Evolutionary conservation across 768 basidiomycete genomes (phyloP).

Genomic region (Lactifluus pinguis): DNA sequence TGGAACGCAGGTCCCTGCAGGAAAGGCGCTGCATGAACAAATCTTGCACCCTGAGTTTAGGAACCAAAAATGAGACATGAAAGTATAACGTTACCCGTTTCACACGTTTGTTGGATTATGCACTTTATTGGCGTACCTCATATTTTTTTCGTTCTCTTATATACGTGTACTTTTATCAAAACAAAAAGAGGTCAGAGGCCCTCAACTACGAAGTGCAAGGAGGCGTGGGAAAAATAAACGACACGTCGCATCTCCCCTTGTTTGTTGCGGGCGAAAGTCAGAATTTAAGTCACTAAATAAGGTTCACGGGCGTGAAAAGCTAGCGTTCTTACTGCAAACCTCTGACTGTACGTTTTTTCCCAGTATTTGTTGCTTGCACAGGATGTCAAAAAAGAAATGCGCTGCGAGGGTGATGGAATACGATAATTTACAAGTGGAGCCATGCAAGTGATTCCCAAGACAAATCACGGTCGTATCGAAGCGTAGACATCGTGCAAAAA

Average conservation of each 20-base stretch:
- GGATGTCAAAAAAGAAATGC: too few relatives aligned
- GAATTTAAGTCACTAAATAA: too few relatives aligned
- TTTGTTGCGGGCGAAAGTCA: too few relatives aligned
- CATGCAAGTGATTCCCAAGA: not conserved
- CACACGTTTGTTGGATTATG: too few relatives aligned
- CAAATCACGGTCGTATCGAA: not conserved
- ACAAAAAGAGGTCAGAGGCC: too few relatives aligned
- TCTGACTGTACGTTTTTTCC: too few relatives aligned
- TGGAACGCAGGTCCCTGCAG: constrained; percentile 66
- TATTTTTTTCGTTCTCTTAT: not conserved
- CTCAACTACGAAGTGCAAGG: not conserved
- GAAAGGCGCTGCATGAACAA: constrained; percentile 91
- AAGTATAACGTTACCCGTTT: not conserved
- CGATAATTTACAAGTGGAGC: constrained; percentile 3
- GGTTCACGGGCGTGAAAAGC: too few relatives aligned
- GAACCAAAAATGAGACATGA: constrained; percentile 1
- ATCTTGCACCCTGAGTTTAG: constrained; percentile 54
- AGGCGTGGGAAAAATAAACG: constrained; percentile 19
- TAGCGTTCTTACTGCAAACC: too few relatives aligned
- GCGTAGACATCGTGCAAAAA: not conserved
- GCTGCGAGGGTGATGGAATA: not conserved
- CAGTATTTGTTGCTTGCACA: too few relatives aligned
- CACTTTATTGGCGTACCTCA: not conserved
- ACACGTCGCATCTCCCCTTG: constrained; percentile 7
- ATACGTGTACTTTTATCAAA: constrained; percentile 11